These are phyloP conservation scores for Escallonia herrerae DNA, from an alignment of 129 eudicot genomes.

Conservation along the genomic window DNA sequence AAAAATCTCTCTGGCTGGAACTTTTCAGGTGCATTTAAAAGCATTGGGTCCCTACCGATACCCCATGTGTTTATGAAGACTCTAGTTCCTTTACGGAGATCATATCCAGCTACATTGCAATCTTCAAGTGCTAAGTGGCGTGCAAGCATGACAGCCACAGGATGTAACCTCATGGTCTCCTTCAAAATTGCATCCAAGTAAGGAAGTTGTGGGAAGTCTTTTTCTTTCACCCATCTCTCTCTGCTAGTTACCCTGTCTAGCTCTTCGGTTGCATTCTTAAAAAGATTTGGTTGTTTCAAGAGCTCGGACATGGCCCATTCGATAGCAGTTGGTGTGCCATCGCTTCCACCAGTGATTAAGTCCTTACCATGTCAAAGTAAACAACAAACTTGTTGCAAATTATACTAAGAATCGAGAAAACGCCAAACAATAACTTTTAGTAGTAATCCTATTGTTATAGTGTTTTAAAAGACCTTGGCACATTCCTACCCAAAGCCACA, in stretches of 20 bases:
- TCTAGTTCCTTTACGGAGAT: not conserved
- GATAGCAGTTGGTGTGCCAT: not conserved
- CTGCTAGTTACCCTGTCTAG: not conserved
- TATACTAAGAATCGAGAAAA: too few species aligned
- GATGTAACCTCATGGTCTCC: not conserved
- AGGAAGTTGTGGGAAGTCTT: slow-evolving; percentile 4
- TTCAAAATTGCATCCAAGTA: not conserved
- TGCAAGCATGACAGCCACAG: not conserved
- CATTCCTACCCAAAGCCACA: too few species aligned
- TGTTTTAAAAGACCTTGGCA: too few species aligned
- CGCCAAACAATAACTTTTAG: too few species aligned
- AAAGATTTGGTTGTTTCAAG: not conserved
- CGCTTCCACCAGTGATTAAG: not conserved
- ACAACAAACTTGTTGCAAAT: not conserved
- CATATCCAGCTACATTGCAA: slow-evolving; percentile 1
- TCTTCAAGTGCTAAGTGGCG: not conserved
- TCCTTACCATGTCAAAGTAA: not conserved
- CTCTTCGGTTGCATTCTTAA: not conserved
- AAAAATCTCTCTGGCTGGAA: slow-evolving; percentile 3
- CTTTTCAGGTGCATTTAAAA: not conserved
- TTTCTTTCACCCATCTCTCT: slow-evolving; percentile 3
- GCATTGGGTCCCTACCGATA: not conserved
- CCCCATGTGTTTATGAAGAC: not conserved
- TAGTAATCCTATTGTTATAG: too few species aligned
- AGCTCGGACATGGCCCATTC: slow-evolving; percentile 6